These are phyloP conservation scores for Vitis hybrid DNA, from an alignment of 177 flowering plant species.

Conservation along the genomic window DNA sequence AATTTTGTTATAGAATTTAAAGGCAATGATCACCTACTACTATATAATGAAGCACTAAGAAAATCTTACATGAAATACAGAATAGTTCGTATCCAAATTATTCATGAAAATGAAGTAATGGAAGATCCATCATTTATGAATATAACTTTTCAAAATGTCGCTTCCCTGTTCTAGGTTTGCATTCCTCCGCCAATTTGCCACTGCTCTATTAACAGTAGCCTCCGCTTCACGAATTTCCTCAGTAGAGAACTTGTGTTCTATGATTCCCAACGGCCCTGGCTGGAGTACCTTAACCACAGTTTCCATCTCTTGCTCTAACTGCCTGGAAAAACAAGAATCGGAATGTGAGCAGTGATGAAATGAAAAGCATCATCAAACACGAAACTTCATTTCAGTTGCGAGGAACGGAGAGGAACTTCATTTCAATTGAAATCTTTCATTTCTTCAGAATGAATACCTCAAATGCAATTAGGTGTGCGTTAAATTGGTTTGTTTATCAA, in stretches of 20 bases:
- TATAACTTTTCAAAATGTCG: conserved; percentile 35
- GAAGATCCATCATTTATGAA: conserved; percentile 24
- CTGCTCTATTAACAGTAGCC: conserved; percentile 54
- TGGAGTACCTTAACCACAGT: conserved; percentile 81
- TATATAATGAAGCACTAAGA: too few species aligned
- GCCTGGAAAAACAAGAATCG: conserved; percentile 47
- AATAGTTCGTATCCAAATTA: not conserved
- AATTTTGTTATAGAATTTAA: too few species aligned
- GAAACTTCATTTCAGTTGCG: too few species aligned
- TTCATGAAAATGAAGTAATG: not conserved
- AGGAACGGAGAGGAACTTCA: too few species aligned
- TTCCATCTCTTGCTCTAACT: conserved; percentile 84
- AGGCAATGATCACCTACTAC: too few species aligned
- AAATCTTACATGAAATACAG: too few species aligned
- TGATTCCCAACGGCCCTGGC: conserved; percentile 86
- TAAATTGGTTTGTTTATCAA: too few species aligned
- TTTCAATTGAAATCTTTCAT: too few species aligned
- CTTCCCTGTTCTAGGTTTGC: conserved; percentile 42
- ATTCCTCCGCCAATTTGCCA: conserved; percentile 70
- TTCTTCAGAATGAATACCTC: too few species aligned
- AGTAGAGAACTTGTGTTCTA: conserved; percentile 86
- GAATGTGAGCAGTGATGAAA: not conserved
- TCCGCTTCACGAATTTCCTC: conserved; percentile 67
- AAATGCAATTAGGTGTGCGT: too few species aligned
- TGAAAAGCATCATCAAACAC: too few species aligned